phyloP scores from a whole-genome alignment of 345 rosid genomes.

The Brassica incana region DNA sequence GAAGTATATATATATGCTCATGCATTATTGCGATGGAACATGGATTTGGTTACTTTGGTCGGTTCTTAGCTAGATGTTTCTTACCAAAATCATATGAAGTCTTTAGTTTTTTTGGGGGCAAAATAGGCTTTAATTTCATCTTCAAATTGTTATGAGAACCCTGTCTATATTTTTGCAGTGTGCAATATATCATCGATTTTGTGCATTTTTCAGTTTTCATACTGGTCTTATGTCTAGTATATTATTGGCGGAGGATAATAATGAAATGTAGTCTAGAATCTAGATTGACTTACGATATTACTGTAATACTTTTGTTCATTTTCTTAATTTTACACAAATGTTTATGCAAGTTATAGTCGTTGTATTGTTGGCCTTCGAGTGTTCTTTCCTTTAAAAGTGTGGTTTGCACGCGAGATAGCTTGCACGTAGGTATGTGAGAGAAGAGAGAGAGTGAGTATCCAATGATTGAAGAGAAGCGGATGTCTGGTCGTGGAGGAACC shows the following conservation, averaged over 20 bases:
- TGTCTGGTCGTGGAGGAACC: constrained; percentile 42
- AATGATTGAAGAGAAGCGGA: constrained; percentile 39
- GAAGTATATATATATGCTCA: background rate
- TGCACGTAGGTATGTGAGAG: background rate
- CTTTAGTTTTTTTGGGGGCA: background rate
- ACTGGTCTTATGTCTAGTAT: background rate
- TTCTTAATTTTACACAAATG: background rate
- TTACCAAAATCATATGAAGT: background rate
- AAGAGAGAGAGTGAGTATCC: constrained; percentile 20
- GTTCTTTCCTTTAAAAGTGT: background rate
- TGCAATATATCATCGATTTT: background rate
- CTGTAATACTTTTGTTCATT: background rate
- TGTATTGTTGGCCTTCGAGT: background rate
- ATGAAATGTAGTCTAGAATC: background rate
- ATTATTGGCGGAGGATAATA: background rate
- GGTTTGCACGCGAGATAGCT: constrained; percentile 11
- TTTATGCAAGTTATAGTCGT: background rate
- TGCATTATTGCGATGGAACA: constrained; percentile 11
- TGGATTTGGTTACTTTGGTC: constrained; percentile 17
- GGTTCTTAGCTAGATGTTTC: constrained; percentile 17
- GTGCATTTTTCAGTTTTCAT: background rate
- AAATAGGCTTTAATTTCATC: background rate
- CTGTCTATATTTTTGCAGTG: background rate
- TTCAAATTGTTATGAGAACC: background rate
- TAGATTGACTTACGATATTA: background rate